Percentiles rank a stretch among this genome's conserved stretches.
These are phyloP conservation scores for Canavalia ensiformis DNA, from an alignment of 306 rosid species.

Conservation along the genomic window DNA sequence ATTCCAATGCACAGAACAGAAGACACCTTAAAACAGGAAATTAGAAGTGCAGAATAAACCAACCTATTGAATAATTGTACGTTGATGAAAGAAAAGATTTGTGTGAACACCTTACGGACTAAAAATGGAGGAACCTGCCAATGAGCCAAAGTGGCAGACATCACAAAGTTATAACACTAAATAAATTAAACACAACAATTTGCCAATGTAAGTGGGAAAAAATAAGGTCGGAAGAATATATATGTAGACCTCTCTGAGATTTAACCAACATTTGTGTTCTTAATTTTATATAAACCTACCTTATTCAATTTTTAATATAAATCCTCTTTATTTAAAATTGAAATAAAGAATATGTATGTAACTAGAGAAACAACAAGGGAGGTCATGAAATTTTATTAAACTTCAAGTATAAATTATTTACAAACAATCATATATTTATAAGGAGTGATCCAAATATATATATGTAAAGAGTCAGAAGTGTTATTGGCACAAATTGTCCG, in stretches of 20 bases:
- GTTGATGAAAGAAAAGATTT: conserved; percentile 82
- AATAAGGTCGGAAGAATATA: conserved; percentile 2
- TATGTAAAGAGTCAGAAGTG: conserved; percentile 17
- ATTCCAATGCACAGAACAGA: conserved; percentile 12
- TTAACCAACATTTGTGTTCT: conserved; percentile 11
- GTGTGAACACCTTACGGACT: conserved; percentile 93
- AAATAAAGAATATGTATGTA: conserved; percentile 38
- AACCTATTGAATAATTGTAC: conserved; percentile 96
- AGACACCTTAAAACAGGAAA: conserved; percentile 24
- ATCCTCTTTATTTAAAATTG: neutral
- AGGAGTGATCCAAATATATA: conserved; percentile 36
- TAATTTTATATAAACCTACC: conserved; percentile 4
- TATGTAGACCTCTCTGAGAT: conserved; percentile 12
- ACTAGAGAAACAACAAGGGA: conserved; percentile 23
- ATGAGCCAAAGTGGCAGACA: conserved; percentile 25
- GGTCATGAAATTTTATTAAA: conserved; percentile 17
- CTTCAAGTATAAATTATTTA: conserved; percentile 16
- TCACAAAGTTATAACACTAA: conserved; percentile 28
- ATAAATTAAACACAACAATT: conserved; percentile 25
- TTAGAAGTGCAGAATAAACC: conserved; percentile 37
- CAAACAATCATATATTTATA: conserved; percentile 29
- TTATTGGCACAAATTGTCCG: conserved; percentile 19
- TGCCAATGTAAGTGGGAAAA: conserved; percentile 20
- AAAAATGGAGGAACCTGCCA: conserved; percentile 63
- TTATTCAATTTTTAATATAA: conserved; percentile 11